A percentile compares a stretch with the other conserved stretches of the same genome.
phyloP scores from a whole-genome alignment of 352 stramenopile genomes.

The Achlya hypogyna region DNA sequence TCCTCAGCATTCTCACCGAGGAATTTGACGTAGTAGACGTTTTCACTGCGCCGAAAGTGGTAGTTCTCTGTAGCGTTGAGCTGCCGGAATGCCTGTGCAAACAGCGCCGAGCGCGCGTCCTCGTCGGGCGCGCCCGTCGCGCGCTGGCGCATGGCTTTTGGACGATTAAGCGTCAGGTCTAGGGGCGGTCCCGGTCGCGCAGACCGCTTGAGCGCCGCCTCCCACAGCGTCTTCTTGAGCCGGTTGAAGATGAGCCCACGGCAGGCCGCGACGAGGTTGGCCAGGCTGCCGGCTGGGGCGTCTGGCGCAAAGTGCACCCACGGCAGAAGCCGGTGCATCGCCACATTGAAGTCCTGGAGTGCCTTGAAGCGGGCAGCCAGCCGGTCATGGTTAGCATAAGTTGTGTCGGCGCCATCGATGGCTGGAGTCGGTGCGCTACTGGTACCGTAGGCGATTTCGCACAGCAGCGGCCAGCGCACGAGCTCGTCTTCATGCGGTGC shows the following conservation, averaged over 20 bases:
- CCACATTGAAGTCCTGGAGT: slow-evolving; percentile 64
- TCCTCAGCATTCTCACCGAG: slow-evolving; percentile 81
- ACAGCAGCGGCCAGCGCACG: slow-evolving; percentile 54
- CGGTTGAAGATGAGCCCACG: slow-evolving; percentile 53
- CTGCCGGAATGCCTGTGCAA: slow-evolving; percentile 79
- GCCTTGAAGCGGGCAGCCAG: slow-evolving; percentile 56
- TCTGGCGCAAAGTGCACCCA: slow-evolving; percentile 31
- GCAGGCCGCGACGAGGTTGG: neutral
- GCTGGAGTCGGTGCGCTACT: neutral
- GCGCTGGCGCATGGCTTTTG: slow-evolving; percentile 75
- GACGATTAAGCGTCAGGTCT: slow-evolving; percentile 72
- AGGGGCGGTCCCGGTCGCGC: slow-evolving; percentile 32
- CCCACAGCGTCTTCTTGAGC: slow-evolving; percentile 67
- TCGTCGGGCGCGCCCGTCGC: slow-evolving; percentile 41
- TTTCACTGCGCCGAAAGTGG: slow-evolving; percentile 53
- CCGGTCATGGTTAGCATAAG: slow-evolving; percentile 26
- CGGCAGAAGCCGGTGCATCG: slow-evolving; percentile 48
- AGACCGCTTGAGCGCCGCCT: slow-evolving; percentile 51
- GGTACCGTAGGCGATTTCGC: slow-evolving; percentile 41
- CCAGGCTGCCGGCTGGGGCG: neutral
- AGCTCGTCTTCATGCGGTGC: slow-evolving; percentile 47
- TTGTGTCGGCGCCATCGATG: neutral
- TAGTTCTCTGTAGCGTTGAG: slow-evolving; percentile 49
- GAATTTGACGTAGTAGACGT: slow-evolving; percentile 80
- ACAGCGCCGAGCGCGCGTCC: slow-evolving; percentile 59